A percentile compares a stretch with the other conserved stretches of the same genome.
Conservation (phyloP, 768 basidiomycete species). For the Trametes punicea region DNA sequence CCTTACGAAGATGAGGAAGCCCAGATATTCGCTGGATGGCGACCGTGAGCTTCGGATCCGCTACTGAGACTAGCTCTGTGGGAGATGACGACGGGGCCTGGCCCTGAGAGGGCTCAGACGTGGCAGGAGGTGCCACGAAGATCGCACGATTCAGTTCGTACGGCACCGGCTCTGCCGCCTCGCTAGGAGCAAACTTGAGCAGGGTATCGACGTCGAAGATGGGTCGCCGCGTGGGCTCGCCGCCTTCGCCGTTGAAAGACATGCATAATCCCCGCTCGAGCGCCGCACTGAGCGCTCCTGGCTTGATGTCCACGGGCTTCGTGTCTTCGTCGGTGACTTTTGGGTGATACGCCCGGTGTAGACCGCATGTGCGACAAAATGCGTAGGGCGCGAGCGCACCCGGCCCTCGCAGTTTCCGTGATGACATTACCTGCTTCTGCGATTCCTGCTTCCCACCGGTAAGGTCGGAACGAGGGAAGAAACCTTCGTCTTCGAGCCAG, state of each 20-base stretch:
- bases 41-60: conserved; percentile 27
- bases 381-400: conserved; percentile 7
- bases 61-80: conserved; percentile 26
- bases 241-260: conserved; percentile 7
- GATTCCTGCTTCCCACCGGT: conserved; percentile 4
- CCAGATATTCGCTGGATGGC: conserved; percentile 22
- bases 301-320: conserved; percentile 13
- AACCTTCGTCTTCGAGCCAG: conserved; percentile 42
- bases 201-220: conserved; percentile 17
- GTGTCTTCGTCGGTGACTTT: conserved; percentile 5
- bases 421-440: conserved; percentile 4
- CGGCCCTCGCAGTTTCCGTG: conserved; percentile 1
- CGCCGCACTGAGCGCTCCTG: conserved; percentile 3
- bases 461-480: conserved; percentile 33
- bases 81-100: conserved; percentile 1
- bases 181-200: neutral
- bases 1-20: neutral
- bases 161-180: neutral
- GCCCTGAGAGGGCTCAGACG: neutral
- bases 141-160: conserved; percentile 13
- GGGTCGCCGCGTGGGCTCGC: neutral
- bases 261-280: conserved; percentile 12
- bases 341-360: conserved; percentile 22
- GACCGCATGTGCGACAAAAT: conserved; percentile 26
- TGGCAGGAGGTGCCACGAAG: conserved; percentile 3